Percentiles rank a stretch among this genome's conserved stretches.
phyloP scores from a whole-genome alignment of 495 filamentous ascomycete genomes.

The Cryomyces minteri region DNA sequence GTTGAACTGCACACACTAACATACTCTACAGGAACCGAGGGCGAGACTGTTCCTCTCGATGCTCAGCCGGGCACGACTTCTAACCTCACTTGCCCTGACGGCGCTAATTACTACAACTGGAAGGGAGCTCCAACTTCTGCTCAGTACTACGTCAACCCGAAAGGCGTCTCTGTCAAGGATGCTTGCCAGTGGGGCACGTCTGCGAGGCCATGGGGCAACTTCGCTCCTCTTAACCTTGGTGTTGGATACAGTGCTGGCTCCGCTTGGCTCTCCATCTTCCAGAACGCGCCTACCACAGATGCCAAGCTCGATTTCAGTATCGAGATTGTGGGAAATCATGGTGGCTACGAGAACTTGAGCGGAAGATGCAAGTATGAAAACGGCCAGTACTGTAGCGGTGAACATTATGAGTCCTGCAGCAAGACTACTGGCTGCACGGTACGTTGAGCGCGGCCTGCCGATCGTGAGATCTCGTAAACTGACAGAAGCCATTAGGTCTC shows the following conservation, averaged over 20 bases:
- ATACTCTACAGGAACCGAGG: constrained; percentile 38
- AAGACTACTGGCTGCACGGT: constrained; percentile 16
- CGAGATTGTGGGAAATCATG: constrained; percentile 33
- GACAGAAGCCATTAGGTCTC: constrained; percentile 4
- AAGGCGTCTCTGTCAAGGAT: constrained; percentile 41
- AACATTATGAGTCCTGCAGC: constrained; percentile 12
- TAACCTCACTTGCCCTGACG: constrained; percentile 55
- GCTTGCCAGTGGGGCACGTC: constrained; percentile 64
- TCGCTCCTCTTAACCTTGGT: constrained; percentile 76
- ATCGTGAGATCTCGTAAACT: not conserved
- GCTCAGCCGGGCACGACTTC: constrained; percentile 33
- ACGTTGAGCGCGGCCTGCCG: constrained; percentile 2
- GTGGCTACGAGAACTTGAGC: constrained; percentile 31
- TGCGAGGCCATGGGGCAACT: constrained; percentile 53
- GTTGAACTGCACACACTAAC: constrained; percentile 1
- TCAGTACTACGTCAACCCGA: constrained; percentile 93
- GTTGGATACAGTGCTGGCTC: constrained; percentile 43
- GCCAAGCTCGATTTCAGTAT: constrained; percentile 53
- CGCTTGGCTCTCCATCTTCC: constrained; percentile 73
- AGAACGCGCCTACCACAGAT: constrained; percentile 39
- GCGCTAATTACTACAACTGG: constrained; percentile 56
- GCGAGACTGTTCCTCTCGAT: constrained; percentile 61
- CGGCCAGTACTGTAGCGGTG: constrained; percentile 37
- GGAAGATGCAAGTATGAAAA: constrained; percentile 53
- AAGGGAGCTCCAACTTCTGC: constrained; percentile 57